A percentile compares a stretch with the other conserved stretches of the same genome.
Evolutionary conservation across 2,329 filamentous ascomycete species (phyloP).

Genomic region (Fusarium mundagurra): DNA sequence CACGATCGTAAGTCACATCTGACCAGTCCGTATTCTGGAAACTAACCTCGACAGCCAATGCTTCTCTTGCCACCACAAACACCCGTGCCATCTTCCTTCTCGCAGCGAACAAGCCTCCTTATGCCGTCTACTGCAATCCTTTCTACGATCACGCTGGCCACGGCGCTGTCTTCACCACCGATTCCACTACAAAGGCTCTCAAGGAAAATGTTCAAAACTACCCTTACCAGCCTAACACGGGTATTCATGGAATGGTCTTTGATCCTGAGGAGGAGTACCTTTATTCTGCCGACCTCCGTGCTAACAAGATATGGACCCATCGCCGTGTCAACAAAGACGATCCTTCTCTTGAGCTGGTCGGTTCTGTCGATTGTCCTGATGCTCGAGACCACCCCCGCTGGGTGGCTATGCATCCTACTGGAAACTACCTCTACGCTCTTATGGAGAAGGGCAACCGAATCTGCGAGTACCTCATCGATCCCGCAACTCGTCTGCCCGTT

Average conservation of each 20-base stretch:
- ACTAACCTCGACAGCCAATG: slow-evolving; percentile 62
- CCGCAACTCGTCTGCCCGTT: slow-evolving; percentile 75
- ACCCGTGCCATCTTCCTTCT: slow-evolving; percentile 91
- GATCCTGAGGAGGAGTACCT: slow-evolving; percentile 78
- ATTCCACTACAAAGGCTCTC: slow-evolving; percentile 63
- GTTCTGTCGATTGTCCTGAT: slow-evolving; percentile 76
- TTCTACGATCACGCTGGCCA: slow-evolving; percentile 88
- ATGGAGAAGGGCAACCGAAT: slow-evolving; percentile 92
- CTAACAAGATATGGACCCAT: slow-evolving; percentile 87
- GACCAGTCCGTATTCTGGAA: not conserved
- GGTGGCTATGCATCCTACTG: slow-evolving; percentile 84
- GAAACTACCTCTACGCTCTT: slow-evolving; percentile 82
- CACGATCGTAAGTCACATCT: slow-evolving; percentile 71
- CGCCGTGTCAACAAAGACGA: slow-evolving; percentile 64
- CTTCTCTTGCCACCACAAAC: slow-evolving; percentile 76
- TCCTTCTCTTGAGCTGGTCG: slow-evolving; percentile 69
- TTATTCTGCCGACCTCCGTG: slow-evolving; percentile 81
- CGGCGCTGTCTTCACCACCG: slow-evolving; percentile 79
- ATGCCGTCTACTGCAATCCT: slow-evolving; percentile 87
- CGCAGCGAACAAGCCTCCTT: slow-evolving; percentile 79
- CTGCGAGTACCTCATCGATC: slow-evolving; percentile 83
- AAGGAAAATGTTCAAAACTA: slow-evolving; percentile 76
- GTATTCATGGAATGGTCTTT: slow-evolving; percentile 86
- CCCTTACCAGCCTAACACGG: slow-evolving; percentile 73
- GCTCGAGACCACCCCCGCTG: slow-evolving; percentile 83